phyloP scores from a whole-genome alignment of 2,329 filamentous ascomycete species.

The Hypoxylon sp. region DNA sequence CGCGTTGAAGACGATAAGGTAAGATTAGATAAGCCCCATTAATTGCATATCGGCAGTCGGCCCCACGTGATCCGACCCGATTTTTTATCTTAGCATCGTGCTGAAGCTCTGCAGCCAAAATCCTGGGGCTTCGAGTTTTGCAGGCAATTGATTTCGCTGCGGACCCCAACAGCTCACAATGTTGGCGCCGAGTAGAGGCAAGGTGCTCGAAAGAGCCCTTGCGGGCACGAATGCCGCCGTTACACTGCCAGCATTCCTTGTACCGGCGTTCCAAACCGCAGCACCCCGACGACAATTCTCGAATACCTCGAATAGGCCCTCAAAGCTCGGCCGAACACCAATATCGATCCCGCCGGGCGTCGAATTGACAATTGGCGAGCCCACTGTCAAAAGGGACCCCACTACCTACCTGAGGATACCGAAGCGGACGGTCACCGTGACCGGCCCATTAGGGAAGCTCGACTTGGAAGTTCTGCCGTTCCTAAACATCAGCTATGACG shows the following conservation, averaged over 20 bases:
- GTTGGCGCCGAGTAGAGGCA: constrained; percentile 75
- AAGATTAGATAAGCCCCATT: neutral
- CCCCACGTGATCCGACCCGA: constrained; percentile 33
- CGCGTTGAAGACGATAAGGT: neutral
- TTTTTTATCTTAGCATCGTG: constrained; percentile 45
- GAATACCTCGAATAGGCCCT: constrained; percentile 74
- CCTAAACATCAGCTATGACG: constrained; percentile 79
- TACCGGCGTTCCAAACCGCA: constrained; percentile 75
- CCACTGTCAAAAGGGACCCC: constrained; percentile 66
- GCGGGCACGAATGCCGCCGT: constrained; percentile 60
- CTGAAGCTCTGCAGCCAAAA: constrained; percentile 30
- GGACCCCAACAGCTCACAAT: constrained; percentile 60
- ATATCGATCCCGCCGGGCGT: constrained; percentile 89
- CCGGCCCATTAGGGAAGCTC: constrained; percentile 86
- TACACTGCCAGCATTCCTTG: constrained; percentile 79
- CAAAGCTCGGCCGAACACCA: constrained; percentile 88
- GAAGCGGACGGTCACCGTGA: constrained; percentile 79
- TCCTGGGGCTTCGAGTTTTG: constrained; percentile 21
- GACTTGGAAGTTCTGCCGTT: constrained; percentile 85
- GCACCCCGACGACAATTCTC: constrained; percentile 74
- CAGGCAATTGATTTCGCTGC: constrained; percentile 41
- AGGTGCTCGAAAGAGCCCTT: constrained; percentile 71
- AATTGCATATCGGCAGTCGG: neutral
- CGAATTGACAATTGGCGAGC: constrained; percentile 78
- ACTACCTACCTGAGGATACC: constrained; percentile 74